phyloP scores from a whole-genome alignment of 306 rosid genomes.

The Parietaria judaica region DNA sequence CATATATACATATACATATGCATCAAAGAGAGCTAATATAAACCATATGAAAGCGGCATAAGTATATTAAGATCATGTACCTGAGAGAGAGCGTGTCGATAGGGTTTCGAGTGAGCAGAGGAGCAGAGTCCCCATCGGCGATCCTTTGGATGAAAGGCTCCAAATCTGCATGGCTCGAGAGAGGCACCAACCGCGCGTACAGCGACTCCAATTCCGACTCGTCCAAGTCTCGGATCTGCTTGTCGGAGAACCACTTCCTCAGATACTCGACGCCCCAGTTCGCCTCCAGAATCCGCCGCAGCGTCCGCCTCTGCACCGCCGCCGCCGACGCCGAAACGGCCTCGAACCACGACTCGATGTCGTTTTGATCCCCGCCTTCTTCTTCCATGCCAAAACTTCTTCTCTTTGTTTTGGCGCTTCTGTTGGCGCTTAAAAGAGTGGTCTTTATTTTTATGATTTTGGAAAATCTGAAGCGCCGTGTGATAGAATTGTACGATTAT shows the following conservation, averaged over 20 bases:
- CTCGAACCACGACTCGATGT: constrained; percentile 67
- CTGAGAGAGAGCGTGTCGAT: constrained; percentile 76
- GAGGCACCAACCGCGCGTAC: constrained; percentile 70
- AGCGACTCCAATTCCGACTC: constrained; percentile 59
- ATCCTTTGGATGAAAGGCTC: constrained; percentile 75
- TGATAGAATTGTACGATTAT: constrained; percentile 18
- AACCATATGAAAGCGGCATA: not conserved
- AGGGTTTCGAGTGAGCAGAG: constrained; percentile 69
- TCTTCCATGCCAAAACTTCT: constrained; percentile 34
- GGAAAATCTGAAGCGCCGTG: constrained; percentile 3
- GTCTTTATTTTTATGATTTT: not conserved
- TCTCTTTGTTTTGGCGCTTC: not conserved
- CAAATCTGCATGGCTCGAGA: constrained; percentile 66
- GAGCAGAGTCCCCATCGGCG: constrained; percentile 61
- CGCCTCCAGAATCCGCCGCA: constrained; percentile 56
- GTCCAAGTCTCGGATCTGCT: constrained; percentile 46
- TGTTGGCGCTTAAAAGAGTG: not conserved
- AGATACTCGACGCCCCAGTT: constrained; percentile 67
- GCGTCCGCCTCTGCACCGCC: constrained; percentile 49
- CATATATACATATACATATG: too few relatives aligned
- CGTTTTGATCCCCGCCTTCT: constrained; percentile 12
- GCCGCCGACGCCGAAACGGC: constrained; percentile 42
- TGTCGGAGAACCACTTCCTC: constrained; percentile 50
- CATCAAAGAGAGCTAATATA: too few relatives aligned
- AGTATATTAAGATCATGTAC: constrained; percentile 13